Evolutionary conservation across 352 stramenopile genomes (phyloP).

Genomic region (Globisporangium splendens): DNA sequence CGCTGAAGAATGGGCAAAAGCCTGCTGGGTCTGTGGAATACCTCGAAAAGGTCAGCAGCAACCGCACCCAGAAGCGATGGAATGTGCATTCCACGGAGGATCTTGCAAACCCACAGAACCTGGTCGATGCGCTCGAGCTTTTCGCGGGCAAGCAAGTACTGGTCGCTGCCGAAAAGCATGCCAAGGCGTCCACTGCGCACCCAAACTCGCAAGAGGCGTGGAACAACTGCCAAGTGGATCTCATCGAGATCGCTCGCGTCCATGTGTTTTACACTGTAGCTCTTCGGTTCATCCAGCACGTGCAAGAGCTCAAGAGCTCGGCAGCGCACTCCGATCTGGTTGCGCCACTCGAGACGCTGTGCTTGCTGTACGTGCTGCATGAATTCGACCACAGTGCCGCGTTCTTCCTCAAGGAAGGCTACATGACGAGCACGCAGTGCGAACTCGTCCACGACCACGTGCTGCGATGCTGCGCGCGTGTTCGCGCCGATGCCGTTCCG

Average conservation of each 20-base stretch:
- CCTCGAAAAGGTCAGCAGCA: slow-evolving; percentile 32
- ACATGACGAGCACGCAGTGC: slow-evolving; percentile 51
- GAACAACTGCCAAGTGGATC: slow-evolving; percentile 74
- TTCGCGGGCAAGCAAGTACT: slow-evolving; percentile 54
- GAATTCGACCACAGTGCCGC: slow-evolving; percentile 54
- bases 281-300: slow-evolving; percentile 46
- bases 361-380: slow-evolving; percentile 72
- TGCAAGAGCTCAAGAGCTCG: slow-evolving; percentile 39
- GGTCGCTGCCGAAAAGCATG: slow-evolving; percentile 33
- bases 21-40: slow-evolving; percentile 64
- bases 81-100: slow-evolving; percentile 22
- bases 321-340: slow-evolving; percentile 24
- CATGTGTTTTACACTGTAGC: slow-evolving; percentile 80
- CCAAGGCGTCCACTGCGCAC: slow-evolving; percentile 14
- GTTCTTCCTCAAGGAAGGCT: slow-evolving; percentile 59
- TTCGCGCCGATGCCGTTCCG: slow-evolving; percentile 59
- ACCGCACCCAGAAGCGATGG: slow-evolving; percentile 30
- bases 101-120: slow-evolving; percentile 26
- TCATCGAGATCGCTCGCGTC: slow-evolving; percentile 63
- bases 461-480: slow-evolving; percentile 33
- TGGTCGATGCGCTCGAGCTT: slow-evolving; percentile 44
- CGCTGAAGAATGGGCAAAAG: slow-evolving; percentile 37
- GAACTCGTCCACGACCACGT: slow-evolving; percentile 43
- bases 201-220: slow-evolving; percentile 36
- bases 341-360: slow-evolving; percentile 56